Evolutionary conservation across 495 filamentous ascomycete genomes (phyloP), one percentile per base, ranked within the genome.

Genomic region (Aspergillus coremiiformis): DNA sequence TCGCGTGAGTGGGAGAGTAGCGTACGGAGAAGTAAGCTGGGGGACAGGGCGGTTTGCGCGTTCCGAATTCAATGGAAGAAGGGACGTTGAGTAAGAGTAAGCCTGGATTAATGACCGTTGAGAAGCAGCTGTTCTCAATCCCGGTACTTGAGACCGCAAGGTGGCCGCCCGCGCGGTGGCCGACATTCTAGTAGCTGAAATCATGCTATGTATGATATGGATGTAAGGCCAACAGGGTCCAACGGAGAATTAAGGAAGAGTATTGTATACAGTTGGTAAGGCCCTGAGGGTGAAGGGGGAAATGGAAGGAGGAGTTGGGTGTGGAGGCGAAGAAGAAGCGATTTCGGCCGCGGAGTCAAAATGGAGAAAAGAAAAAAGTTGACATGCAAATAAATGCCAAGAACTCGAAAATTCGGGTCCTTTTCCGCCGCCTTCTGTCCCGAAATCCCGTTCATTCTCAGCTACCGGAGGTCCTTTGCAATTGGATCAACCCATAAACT

Each of bases 101-200:
- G 60, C 51, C 76, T 64, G 75, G 23, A 73, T 72, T 7, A 78
- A 52, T 75, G 84, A 76, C 63, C 82, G 76, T 68, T 79, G 75
- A 52, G 82, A 84, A 22, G 78, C 72, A 29, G 77, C 76, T 60
- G 69, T 66, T 54, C 66, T 71, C 58, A 65, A 48, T 46, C 47
- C 53, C 58, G 64, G 54, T 51, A 55, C 53, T 27, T 70, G 66
- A 35, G 68, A 66, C 57, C 69, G 65, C 51, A 72, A 49, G 47
- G 65, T 66, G 59, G 68, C 72, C 66, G 66, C 68, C 56, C 72
- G 69, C 55, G 66, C 63, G 61, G 68, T 65, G 56, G 64, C 63
- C 43, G 71, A 62, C 63, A 74, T 68, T 56, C 64, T 73, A 12
- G 61, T 58, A 52, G 70, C 59, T 33, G 65, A 64, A 57, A 76